Conservation (phyloP, 768 basidiomycete genomes). For the Hygrophorus russula region DNA sequence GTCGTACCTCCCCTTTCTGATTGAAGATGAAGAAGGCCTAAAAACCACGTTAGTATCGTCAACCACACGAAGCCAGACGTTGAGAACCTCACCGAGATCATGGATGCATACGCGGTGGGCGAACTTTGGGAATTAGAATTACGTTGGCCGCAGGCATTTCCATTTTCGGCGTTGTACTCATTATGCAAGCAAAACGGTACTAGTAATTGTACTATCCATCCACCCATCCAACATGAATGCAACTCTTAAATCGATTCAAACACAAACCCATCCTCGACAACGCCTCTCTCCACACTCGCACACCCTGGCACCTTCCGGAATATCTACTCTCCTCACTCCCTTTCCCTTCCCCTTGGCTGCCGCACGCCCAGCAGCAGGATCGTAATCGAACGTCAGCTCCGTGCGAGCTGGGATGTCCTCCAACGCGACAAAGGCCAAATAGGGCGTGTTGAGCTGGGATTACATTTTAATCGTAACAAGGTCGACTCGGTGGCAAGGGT, state of each 20-base stretch:
- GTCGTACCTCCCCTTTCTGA: constrained; percentile 90
- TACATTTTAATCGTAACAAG: neutral
- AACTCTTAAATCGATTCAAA: neutral
- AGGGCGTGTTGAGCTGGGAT: constrained; percentile 44
- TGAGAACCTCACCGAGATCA: constrained; percentile 18
- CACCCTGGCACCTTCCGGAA: no score
- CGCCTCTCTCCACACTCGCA: neutral
- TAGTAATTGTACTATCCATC: no score
- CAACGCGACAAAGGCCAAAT: constrained; percentile 46
- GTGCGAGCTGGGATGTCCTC: constrained; percentile 34
- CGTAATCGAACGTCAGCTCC: constrained; percentile 59
- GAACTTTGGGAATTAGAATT: no score
- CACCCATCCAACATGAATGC: neutral
- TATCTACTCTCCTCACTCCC: no score
- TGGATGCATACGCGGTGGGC: constrained; percentile 1
- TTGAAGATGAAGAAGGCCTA: constrained; percentile 99
- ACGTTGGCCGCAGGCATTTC: no score
- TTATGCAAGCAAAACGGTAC: no score
- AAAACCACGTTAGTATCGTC: neutral
- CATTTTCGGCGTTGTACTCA: neutral
- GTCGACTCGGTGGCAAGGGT: neutral
- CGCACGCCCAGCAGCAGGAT: constrained; percentile 27
- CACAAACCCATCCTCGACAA: neutral
- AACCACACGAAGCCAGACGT: neutral
- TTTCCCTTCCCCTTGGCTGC: constrained; percentile 16